A percentile compares a stretch with the other conserved stretches of the same genome.
Conservation (phyloP, 129 eudicot genomes). For the Calendula officinalis region DNA sequence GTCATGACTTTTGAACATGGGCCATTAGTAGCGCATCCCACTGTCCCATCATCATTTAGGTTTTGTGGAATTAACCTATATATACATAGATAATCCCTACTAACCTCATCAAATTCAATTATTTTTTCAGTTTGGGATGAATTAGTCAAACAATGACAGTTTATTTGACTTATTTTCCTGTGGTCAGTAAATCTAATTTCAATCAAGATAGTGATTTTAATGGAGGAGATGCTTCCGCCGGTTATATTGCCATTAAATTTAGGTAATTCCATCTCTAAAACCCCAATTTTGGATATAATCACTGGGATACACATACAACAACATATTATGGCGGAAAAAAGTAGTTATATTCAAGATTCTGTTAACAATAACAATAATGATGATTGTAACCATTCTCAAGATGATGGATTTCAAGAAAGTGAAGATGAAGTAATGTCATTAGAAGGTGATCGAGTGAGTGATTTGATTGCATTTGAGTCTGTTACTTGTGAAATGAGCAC, state of each 20-base stretch:
- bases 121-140: constrained; percentile 34
- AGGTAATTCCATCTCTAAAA: constrained; percentile 40
- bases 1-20: no score
- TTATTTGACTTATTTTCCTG: constrained; percentile 41
- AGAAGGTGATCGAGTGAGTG: constrained; percentile 62
- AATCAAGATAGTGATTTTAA: constrained; percentile 51
- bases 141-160: constrained; percentile 72
- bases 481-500: constrained; percentile 40
- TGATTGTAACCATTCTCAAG: constrained; percentile 18
- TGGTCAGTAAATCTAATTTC: constrained; percentile 37
- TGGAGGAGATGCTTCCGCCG: constrained; percentile 64
- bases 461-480: constrained; percentile 44
- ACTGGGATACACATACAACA: constrained; percentile 33
- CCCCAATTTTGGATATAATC: constrained; percentile 21
- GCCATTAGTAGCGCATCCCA: no score
- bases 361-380: constrained; percentile 6
- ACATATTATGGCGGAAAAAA: constrained; percentile 45
- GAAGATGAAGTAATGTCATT: constrained; percentile 59
- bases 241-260: constrained; percentile 54
- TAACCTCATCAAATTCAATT: neutral
- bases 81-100: no score
- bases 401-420: constrained; percentile 50
- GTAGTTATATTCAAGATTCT: constrained; percentile 33
- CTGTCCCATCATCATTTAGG: no score
- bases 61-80: no score